Percentiles rank a stretch among this genome's conserved stretches.
Conservation (phyloP, 2,329 filamentous ascomycete genomes). For the Alternaria panax region DNA sequence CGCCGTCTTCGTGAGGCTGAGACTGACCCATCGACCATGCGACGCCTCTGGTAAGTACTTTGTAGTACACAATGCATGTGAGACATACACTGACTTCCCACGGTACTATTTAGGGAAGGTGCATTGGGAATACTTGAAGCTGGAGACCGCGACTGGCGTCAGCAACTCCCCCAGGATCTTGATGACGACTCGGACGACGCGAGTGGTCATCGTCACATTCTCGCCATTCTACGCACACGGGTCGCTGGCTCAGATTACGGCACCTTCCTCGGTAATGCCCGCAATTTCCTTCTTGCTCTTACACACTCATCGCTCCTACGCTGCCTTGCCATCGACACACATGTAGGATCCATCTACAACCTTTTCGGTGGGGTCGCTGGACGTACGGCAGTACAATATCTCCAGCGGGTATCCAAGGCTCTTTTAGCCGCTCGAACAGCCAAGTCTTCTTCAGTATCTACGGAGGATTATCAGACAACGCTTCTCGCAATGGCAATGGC, state of each 20-base stretch:
- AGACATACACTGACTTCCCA: not conserved
- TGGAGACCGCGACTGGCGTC: conserved; percentile 41
- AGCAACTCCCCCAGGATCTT: conserved; percentile 43
- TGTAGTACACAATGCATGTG: not conserved
- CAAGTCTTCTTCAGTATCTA: not conserved
- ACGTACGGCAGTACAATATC: conserved; percentile 41
- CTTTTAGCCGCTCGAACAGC: conserved; percentile 3
- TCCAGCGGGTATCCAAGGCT: conserved; percentile 32
- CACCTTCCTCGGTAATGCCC: conserved; percentile 12
- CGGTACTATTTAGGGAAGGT: conserved; percentile 17
- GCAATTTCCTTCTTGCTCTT: conserved; percentile 37
- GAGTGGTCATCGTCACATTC: conserved; percentile 39
- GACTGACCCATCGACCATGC: conserved; percentile 25
- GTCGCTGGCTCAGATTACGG: not conserved
- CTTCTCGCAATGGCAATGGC: conserved; percentile 21
- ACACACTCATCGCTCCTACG: conserved; percentile 46
- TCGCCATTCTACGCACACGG: conserved; percentile 27
- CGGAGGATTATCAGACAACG: not conserved
- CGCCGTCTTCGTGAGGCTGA: conserved; percentile 30
- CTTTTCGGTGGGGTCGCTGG: conserved; percentile 46
- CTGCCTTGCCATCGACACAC: conserved; percentile 47
- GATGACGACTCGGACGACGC: conserved; percentile 31
- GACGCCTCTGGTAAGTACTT: conserved; percentile 27
- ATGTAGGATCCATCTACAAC: conserved; percentile 45
- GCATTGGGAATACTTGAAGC: conserved; percentile 38